Base-by-base conservation (phyloP, 352 stramenopile species). In the Globisporangium parvum region DNA sequence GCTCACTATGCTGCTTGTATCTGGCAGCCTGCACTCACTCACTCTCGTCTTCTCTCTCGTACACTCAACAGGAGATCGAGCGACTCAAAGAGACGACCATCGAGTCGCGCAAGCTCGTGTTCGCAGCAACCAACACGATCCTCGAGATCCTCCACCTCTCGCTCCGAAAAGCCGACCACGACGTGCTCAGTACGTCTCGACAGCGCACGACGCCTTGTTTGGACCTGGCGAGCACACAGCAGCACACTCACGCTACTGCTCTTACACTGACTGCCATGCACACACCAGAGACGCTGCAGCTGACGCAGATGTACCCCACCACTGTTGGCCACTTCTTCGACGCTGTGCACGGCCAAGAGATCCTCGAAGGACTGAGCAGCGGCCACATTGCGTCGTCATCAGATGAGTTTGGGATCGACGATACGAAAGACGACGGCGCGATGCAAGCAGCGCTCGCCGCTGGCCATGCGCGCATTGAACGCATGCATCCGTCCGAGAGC, bases 261-360 rank as follows among this genome's bases (percentile, higher is more conserved):
- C 37, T 56, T 21, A 23, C 41, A n/a, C 26, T 31, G 26, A 31
- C 26, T 31, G 26, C 1, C 26, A 31, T 31, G 3, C 41, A n/a
- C 4, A 14, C 2, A n/a, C 0, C 24, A 90, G 79, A 81, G 60
- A 77, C 71, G 4, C 52, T 87, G 2, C 71, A 87, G 49, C 53
- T 90, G 11, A 69, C 71, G 49, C 63, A 80, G 23, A 87, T 90
- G 77, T 87, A 84, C 47, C 77, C 77, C 0, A 63, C 45, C 0
- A 90, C 79, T 2, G 73, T 69, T 11, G 77, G 75, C 1, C 47
- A 60, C 12, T 90, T 88, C 45, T 85, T 87, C 40, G 66, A 86
- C 24, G 61, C 68, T 23, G 66, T 78, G 12, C 75, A 90, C 53
- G 79, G 79, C 1, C 57, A 75, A 28, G 67, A 79, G 24, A 69